These are phyloP conservation scores for Metschnikowia baotianmanensis DNA, from an alignment of 805 yeast species.

Conservation along the genomic window DNA sequence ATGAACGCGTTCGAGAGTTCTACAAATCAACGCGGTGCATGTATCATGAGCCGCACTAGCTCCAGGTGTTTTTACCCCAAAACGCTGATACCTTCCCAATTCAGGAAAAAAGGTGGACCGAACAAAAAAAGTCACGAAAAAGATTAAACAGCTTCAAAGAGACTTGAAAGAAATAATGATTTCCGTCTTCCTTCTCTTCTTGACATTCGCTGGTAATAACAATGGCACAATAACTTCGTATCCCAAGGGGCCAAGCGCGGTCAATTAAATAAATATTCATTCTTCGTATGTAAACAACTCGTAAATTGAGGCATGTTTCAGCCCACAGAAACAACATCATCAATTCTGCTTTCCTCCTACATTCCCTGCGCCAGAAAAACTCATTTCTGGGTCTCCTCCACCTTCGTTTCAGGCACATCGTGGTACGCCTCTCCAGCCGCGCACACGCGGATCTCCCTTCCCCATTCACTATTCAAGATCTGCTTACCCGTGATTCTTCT, in stretches of 20 bases:
- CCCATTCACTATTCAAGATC: constrained; percentile 92
- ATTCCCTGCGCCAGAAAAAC: not conserved
- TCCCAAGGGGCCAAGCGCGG: too few species aligned
- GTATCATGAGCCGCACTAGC: not conserved
- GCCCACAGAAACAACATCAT: not conserved
- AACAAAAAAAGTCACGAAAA: too few species aligned
- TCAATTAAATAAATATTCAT: too few species aligned
- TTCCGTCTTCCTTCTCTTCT: too few species aligned
- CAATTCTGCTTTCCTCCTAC: not conserved
- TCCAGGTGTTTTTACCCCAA: not conserved
- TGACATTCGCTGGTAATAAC: too few species aligned
- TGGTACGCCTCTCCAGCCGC: constrained; percentile 51
- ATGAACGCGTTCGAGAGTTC: not conserved
- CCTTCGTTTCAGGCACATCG: constrained; percentile 1
- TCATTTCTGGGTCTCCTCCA: constrained; percentile 4
- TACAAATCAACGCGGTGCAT: constrained; percentile 4
- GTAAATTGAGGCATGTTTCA: not conserved
- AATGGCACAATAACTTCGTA: too few species aligned
- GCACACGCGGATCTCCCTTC: constrained; percentile 80
- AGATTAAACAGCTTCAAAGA: too few species aligned
- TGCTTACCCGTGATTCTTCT: constrained; percentile 88
- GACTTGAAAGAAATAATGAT: too few species aligned
- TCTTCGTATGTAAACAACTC: too few species aligned
- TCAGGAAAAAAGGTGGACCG: too few species aligned
- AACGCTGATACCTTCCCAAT: too few species aligned